Base-by-base conservation (phyloP, 2,329 filamentous ascomycete genomes). In the Metarhizium humberi region DNA sequence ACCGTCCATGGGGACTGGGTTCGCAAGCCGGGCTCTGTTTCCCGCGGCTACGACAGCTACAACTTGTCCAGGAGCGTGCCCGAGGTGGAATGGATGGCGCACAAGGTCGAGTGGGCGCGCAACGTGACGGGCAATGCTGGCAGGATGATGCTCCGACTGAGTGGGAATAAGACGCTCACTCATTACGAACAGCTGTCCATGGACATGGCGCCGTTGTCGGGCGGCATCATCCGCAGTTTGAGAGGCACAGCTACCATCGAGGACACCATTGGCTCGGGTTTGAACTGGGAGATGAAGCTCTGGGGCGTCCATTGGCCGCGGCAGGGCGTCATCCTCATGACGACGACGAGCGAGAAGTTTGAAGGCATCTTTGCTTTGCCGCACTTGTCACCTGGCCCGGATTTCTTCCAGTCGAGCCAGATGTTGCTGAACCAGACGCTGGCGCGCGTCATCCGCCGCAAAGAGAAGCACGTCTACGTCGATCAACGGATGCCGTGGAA, bases 321-420 rank as follows among this genome's bases (percentile, higher is more conserved):
- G n/a, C 82, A 87, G 59, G 94, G 94, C 2, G 81, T 84, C 14
- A 82, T 94, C 51, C 74, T 97, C 40, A 74, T 97, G 66, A 89
- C 87, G 2, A 96, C 92, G 0, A 92, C 91, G 50, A 96, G 91
- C 69, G 88, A 96, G 66, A 96, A 95, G 74, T 94, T 94, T 65
- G 84, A 87, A n/a, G 92, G 94, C 47, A 86, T 97, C 55, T 95
- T 95, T 68, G 88, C 86, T 2, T 74, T 97, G 50, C 92, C 94
- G 30, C 91, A 97, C 69, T 79, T 99, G 52, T 78, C 88, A 0
- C 79, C 89, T 0, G 70, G 74, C 20, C 66, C 73, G 3, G 75
- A 81, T 51, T 84, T 79, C 64, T 83, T 82, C 67, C 67, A 73
- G 64, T 77, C 80, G 58, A 77, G 83, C 72, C 69, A 86, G 64